Evolutionary conservation across 495 filamentous ascomycete genomes (phyloP).

Genomic region (Pyronema domesticum): DNA sequence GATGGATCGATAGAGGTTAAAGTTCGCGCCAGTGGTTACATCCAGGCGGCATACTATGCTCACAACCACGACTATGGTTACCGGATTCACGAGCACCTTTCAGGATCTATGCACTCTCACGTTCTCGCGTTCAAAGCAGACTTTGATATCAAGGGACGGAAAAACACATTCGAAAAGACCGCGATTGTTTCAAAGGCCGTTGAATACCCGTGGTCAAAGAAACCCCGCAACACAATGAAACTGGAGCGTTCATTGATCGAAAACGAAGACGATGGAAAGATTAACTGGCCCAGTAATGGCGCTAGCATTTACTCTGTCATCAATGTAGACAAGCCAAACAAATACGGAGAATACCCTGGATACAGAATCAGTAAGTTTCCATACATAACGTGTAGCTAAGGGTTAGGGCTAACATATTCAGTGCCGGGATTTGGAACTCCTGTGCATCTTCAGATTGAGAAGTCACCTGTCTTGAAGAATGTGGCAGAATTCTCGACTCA

Average conservation of each 20-base stretch:
- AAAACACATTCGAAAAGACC: slow-evolving; percentile 33
- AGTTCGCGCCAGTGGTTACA: slow-evolving; percentile 40
- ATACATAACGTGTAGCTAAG: slow-evolving; percentile 2
- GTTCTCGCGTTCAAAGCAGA: slow-evolving; percentile 43
- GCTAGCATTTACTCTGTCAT: slow-evolving; percentile 35
- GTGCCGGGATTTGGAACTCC: too few species aligned
- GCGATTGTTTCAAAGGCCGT: slow-evolving; percentile 26
- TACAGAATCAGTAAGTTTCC: slow-evolving; percentile 33
- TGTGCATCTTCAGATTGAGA: slow-evolving; percentile 17
- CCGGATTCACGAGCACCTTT: slow-evolving; percentile 35
- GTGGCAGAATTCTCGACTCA: slow-evolving; percentile 33
- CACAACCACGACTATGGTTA: slow-evolving; percentile 40
- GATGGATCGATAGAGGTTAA: slow-evolving; percentile 39
- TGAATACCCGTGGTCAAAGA: slow-evolving; percentile 30
- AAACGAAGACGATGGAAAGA: slow-evolving; percentile 31
- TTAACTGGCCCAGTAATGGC: slow-evolving; percentile 36
- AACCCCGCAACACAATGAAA: slow-evolving; percentile 37
- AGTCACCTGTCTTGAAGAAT: slow-evolving; percentile 32
- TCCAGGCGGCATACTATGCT: slow-evolving; percentile 36
- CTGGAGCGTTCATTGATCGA: slow-evolving; percentile 30
- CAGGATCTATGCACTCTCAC: slow-evolving; percentile 43
- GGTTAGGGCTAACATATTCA: too few species aligned
- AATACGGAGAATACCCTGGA: slow-evolving; percentile 37
- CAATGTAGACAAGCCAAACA: slow-evolving; percentile 35
- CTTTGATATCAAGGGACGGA: slow-evolving; percentile 34